Evolutionary conservation across 192 early-diverging fungal species (phyloP), one percentile per base, ranked within the genome.

Genomic region (Coemansia sp.): DNA sequence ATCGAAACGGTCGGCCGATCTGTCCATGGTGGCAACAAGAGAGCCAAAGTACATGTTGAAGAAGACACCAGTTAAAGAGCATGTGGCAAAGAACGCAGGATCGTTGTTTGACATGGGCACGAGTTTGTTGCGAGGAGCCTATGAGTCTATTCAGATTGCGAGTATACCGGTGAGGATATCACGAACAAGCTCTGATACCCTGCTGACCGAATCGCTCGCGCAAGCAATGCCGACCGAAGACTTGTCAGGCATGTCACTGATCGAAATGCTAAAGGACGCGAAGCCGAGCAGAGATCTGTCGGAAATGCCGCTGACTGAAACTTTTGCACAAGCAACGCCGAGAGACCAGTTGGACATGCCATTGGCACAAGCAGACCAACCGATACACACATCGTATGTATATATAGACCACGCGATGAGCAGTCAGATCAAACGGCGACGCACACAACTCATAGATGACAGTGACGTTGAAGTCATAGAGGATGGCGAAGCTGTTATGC

Each of bases 351-450:
- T 7, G 8, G 31, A 35, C 31, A 8, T 4, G 31, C 31, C 31
- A 35, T 0, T 2, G 7, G 31, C 31, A 35, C 31, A 35, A 8
- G 6, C 8, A 6, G 31, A 8, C 31, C 3, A 0, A 6, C 31
- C 3, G 8, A 45, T 31, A 0, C 2, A 1, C 38, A 23, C 3
- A 2, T 38, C 54, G 12, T 17, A 45, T 26, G 62, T 74, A 8
- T 64, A 50, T 39, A 64, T 74, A 12, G 43, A 68, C 25, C 72
- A 74, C n/a, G 7, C 16, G 22, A 56, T 51, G 48, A 61, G 68
- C 12, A 52, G 55, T 41, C 3, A 17, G 8, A 10, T 57, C 7
- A 14, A 19, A 38, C 54, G 16, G 47, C 54, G 21, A 27, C 59
- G 21, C 1, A 11, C 8, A 2, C 21, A 35, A 25, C 7, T 21